Evolutionary conservation across 352 stramenopile species (phyloP), one percentile per base, ranked within the genome.

Genomic region (Globisporangium yorkense): DNA sequence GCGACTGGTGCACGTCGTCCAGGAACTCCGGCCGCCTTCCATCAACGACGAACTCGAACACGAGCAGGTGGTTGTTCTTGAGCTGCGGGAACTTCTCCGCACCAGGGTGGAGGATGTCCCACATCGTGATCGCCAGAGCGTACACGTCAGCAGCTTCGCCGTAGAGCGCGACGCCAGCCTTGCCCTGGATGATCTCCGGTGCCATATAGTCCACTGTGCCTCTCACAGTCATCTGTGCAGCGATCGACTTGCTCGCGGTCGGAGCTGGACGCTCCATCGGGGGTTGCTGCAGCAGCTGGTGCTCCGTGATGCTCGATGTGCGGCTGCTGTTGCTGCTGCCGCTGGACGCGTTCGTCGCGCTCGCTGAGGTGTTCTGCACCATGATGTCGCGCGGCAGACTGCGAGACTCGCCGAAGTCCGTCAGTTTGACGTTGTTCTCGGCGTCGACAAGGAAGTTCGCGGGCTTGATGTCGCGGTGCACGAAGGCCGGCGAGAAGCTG

Each of bases 161-260:
- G 56, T 92, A 94, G 18, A 48, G 31, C 3, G 74, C 77, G 2
- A 77, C 12, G 0, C 77, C 80, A 3, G 62, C 70, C 24, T 75
- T 74, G n/a, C 80, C 77, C 7, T 89, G 78, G 55, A 94, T 89
- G 54, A 94, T 70, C 41, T 94, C 82, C 3, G 81, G 81, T 6
- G 84, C 81, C 84, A 93, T 93, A 65, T 90, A 91, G 45, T 87
- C 72, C 3, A 88, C 80, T 0, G 82, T 91, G 3, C 82, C 82
- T 51, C 81, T 74, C 24, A 94, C 80, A 1, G 75, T 83, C 77
- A 88, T 82, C 29, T 54, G 44, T 29, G 37, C 37, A 5, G 37
- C 37, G 37, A 43, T 43, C 13, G 37, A 43, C 37, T 43, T 43
- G 37, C 13, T 43, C 37, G 37, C 13, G 13, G 3, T 16, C 37